Evolutionary conservation across 1,284 basidiomycete genomes (phyloP).

Genomic region (Trichosporon asahii): DNA sequence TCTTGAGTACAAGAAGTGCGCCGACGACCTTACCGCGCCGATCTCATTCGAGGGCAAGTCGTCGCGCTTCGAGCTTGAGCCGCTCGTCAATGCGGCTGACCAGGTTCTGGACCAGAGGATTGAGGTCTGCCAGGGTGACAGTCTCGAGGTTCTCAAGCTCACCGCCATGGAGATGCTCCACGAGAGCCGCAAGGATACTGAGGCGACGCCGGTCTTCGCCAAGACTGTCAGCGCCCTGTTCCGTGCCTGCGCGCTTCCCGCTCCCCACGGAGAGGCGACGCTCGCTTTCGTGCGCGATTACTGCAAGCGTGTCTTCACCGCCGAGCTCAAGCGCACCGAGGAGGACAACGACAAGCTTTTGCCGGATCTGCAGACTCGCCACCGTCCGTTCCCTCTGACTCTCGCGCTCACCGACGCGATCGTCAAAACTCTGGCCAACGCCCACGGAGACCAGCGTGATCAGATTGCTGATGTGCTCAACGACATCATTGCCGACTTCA

Average conservation of each 20-base stretch:
- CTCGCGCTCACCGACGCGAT: slow-evolving; percentile 61
- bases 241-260: slow-evolving; percentile 34
- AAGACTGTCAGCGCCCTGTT: slow-evolving; percentile 41
- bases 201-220: slow-evolving; percentile 40
- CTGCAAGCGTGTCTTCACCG: slow-evolving; percentile 40
- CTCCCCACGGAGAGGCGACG: slow-evolving; percentile 31
- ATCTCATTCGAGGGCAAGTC: slow-evolving; percentile 70
- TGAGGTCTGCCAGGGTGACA: slow-evolving; percentile 65
- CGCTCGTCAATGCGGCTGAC: slow-evolving; percentile 69
- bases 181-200: slow-evolving; percentile 53
- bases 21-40: slow-evolving; percentile 65
- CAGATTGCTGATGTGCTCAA: slow-evolving; percentile 63
- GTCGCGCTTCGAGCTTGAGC: slow-evolving; percentile 68
- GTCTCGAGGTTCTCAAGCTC: slow-evolving; percentile 74
- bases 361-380: slow-evolving; percentile 31
- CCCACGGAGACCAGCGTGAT: slow-evolving; percentile 61
- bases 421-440: slow-evolving; percentile 70
- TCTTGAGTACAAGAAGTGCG: slow-evolving; percentile 67
- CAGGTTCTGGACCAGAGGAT: slow-evolving; percentile 63
- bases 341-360: slow-evolving; percentile 27
- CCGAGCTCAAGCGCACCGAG: slow-evolving; percentile 39
- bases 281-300: slow-evolving; percentile 38
- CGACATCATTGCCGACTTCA: slow-evolving; percentile 66
- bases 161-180: slow-evolving; percentile 69
- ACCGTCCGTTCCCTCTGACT: slow-evolving; percentile 41